Evolutionary conservation across 164 flowering plant species (phyloP).

Genomic region (Aristolochia fimbriata): DNA sequence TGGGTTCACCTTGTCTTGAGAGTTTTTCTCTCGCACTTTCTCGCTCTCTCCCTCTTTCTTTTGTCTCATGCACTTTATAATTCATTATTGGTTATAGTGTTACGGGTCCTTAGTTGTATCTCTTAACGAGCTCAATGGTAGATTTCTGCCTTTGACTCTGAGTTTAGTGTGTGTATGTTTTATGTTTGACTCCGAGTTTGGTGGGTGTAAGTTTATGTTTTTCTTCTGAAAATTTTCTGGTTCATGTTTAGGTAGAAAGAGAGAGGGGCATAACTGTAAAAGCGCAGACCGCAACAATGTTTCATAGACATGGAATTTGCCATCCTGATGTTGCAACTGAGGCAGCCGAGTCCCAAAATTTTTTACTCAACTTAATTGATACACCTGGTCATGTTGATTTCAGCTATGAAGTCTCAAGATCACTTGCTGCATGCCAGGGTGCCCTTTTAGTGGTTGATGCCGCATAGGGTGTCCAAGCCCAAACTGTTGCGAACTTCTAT

Average conservation of each 20-base stretch:
- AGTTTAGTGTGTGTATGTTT: no score
- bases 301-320: slow-evolving; percentile 34
- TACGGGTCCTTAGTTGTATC: no score
- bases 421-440: slow-evolving; percentile 98
- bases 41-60: no score
- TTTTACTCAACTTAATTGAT: slow-evolving; percentile 75
- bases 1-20: no score
- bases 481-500: slow-evolving; percentile 95
- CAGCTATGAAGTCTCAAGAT: slow-evolving; percentile 97
- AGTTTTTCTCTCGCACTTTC: no score
- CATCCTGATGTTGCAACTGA: slow-evolving; percentile 14
- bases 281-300: slow-evolving; percentile 99
- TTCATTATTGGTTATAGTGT: no score
- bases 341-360: slow-evolving; percentile 27
- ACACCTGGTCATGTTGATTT: slow-evolving; percentile 99
- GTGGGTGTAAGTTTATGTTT: neutral
- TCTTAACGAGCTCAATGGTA: no score
- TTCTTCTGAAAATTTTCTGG: slow-evolving; percentile 3
- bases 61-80: no score
- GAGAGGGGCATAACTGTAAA: slow-evolving; percentile 98
- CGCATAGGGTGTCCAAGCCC: slow-evolving; percentile 97
- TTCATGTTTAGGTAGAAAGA: slow-evolving; percentile 70
- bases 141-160: no score
- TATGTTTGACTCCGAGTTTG: no score
- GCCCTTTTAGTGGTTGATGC: slow-evolving; percentile 98